These are phyloP conservation scores for Gossypium anomalum DNA, from an alignment of 345 rosid genomes.

Conservation along the genomic window DNA sequence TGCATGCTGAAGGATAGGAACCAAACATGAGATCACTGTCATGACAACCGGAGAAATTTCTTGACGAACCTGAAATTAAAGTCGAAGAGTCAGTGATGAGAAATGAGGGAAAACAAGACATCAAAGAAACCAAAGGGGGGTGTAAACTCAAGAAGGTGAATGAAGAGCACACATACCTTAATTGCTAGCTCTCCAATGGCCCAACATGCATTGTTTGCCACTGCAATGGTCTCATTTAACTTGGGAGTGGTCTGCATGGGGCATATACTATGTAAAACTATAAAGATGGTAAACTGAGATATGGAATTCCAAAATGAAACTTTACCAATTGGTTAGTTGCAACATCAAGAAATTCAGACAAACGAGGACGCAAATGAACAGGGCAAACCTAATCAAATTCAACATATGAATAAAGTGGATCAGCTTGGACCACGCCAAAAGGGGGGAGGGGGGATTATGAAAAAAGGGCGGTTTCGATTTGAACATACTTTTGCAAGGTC, in stretches of 20 bases:
- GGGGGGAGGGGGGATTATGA: too few relatives aligned
- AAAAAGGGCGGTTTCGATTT: background rate
- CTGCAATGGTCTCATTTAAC: conserved; percentile 70
- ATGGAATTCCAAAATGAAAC: conserved; percentile 18
- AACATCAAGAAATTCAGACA: conserved; percentile 58
- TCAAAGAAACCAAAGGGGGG: background rate
- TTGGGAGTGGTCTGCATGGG: conserved; percentile 53
- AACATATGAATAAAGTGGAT: conserved; percentile 3
- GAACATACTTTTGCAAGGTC: conserved; percentile 64
- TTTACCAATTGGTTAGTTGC: conserved; percentile 87
- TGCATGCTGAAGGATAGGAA: conserved; percentile 73
- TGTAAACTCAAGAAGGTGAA: background rate
- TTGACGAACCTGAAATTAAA: conserved; percentile 65
- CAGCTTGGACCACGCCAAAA: background rate
- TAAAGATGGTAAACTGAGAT: conserved; percentile 9
- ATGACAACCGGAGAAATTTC: conserved; percentile 82
- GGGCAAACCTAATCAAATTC: conserved; percentile 53
- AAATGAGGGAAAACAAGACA: background rate
- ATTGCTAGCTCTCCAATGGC: conserved; percentile 96
- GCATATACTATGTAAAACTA: conserved; percentile 13
- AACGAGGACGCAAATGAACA: conserved; percentile 56
- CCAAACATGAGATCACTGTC: conserved; percentile 62
- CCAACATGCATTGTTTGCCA: conserved; percentile 99
- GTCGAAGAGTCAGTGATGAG: background rate
- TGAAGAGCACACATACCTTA: conserved; percentile 47